phyloP scores from a whole-genome alignment of 352 stramenopile species.

The Stephanocyclus meneghinianus region DNA sequence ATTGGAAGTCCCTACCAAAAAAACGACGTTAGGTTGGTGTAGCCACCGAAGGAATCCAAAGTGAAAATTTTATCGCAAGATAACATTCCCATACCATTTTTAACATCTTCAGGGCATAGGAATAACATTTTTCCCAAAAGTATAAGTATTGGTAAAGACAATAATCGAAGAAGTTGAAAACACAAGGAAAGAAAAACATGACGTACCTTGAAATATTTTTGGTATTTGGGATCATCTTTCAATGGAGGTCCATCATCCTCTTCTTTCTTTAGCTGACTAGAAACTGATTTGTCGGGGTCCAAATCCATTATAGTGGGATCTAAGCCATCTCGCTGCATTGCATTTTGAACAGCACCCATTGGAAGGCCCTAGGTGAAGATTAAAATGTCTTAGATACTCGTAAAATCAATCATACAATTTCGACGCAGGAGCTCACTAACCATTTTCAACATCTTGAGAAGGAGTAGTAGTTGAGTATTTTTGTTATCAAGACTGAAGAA shows the following conservation, averaged over 20 bases:
- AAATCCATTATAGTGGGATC: slow-evolving; percentile 80
- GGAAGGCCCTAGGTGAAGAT: slow-evolving; percentile 51
- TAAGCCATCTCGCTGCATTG: slow-evolving; percentile 86
- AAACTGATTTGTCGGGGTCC: slow-evolving; percentile 62
- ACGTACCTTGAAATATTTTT: slow-evolving; percentile 75
- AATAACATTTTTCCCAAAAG: neutral
- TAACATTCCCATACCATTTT: slow-evolving; percentile 48
- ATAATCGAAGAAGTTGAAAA: neutral
- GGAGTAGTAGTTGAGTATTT: neutral
- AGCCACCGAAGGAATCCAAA: neutral
- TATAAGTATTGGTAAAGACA: neutral
- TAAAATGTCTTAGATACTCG: neutral
- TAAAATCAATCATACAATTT: neutral
- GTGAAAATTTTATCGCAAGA: neutral
- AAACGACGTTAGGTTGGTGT: neutral
- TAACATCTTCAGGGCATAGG: slow-evolving; percentile 59
- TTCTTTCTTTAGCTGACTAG: slow-evolving; percentile 48
- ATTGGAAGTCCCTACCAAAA: slow-evolving; percentile 60
- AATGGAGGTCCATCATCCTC: slow-evolving; percentile 41
- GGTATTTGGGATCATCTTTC: slow-evolving; percentile 70
- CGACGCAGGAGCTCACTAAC: slow-evolving; percentile 4
- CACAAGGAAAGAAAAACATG: neutral
- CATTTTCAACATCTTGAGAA: slow-evolving; percentile 72
- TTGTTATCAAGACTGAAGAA: neutral
- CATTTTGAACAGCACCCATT: slow-evolving; percentile 90